Evolutionary conservation across 257 asterid species (phyloP).

Genomic region (Nicotiana tabacum): DNA sequence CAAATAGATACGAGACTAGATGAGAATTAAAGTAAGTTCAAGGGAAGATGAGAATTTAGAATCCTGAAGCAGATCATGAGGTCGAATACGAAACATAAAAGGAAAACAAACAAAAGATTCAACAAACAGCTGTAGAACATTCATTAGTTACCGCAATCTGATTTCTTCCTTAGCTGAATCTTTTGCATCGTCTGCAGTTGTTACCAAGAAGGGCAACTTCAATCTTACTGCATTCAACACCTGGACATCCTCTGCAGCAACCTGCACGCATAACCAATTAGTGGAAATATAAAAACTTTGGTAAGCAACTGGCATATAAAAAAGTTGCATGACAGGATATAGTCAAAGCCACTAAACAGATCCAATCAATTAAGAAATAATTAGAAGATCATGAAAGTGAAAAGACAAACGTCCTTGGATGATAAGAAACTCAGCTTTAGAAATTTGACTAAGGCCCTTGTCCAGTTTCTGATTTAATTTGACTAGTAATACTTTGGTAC

Average conservation of each 20-base stretch:
- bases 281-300: not conserved
- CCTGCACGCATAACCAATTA: slow-evolving; percentile 43
- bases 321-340: not conserved
- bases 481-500: not conserved
- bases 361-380: not conserved
- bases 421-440: not conserved
- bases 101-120: not conserved
- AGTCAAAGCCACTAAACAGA: not conserved
- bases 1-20: no score
- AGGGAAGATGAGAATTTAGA: not conserved
- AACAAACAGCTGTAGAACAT: not conserved
- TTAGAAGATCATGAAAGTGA: not conserved
- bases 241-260: slow-evolving; percentile 71
- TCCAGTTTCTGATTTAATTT: not conserved
- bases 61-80: not conserved
- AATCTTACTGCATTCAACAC: slow-evolving; percentile 71
- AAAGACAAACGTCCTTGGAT: not conserved
- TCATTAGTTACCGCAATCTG: slow-evolving; percentile 60
- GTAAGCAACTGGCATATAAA: not conserved
- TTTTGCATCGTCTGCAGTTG: slow-evolving; percentile 75
- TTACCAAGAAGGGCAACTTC: slow-evolving; percentile 90
- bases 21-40: not conserved
- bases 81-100: not conserved
- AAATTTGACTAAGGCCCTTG: not conserved
- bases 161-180: slow-evolving; percentile 83